Evolutionary conservation across 306 rosid species (phyloP), one percentile per base, ranked within the genome.

Genomic region (Erythrophleum fordii): DNA sequence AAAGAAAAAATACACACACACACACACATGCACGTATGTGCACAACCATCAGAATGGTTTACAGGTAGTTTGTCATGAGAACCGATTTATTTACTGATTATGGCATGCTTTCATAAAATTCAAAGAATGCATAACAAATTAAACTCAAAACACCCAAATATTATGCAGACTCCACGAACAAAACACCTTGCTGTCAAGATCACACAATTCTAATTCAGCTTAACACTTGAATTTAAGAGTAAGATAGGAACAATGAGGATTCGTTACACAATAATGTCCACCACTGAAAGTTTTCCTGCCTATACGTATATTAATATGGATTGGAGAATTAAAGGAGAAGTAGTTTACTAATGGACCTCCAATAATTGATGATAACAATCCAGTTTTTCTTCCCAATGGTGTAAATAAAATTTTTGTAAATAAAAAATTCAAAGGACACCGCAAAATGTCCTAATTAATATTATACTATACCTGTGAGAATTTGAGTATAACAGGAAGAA

Each of bases 401-500:
- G 59, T 37, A 56, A 56, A 53, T 31, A 67, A 56, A 74, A 37
- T 48, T 35, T 20, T 13, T 8, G 61, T 10, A 55, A 22, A 55
- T 55, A 2, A n/a, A 55, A 55, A 55, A 0, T 71, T 6, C 14
- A 48, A 68, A 11, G 11, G 28, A 6, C 52, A 12, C n/a, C 37
- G 41, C n/a, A 23, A 41, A 41, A 68, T 41, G 11, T 78, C 83
- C 81, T 69, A 37, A 41, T 60, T 77, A 42, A 76, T 23, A 69
- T 46, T 46, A 72, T 60, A 55, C 52, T 44, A 53, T 83, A 95
- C 99, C 99, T 95, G 99, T 34, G 99, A 95, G 91, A 95, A 95
- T 85, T 83, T 95, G 73, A 93, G 97, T 42, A 93, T 90, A 65
- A 89, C 98, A 62, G 98, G 97, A 51, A 95, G 99, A 84, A 95